Base-by-base conservation (phyloP, 805 yeast species). In the Nakazawaea ishiwadae region DNA sequence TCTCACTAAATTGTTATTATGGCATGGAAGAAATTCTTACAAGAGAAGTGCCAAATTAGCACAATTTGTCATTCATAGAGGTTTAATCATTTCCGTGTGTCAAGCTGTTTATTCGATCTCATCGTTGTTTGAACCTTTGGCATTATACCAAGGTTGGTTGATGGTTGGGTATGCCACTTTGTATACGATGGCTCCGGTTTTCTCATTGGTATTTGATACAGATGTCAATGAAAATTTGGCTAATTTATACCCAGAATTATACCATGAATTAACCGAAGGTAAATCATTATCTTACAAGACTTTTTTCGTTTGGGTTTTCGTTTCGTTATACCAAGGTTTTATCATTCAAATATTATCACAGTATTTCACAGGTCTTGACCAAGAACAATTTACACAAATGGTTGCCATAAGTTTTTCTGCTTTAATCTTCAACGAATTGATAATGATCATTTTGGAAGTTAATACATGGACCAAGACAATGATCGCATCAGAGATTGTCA, bases 11-110 rank as follows among this genome's bases (percentile, higher is more conserved):
- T 70, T 93, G 39, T 63, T 95, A 33, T 71, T 93, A 39, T 93
- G 99, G 99, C 99, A 93, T 60, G 99, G 99, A 7, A 76, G 99
- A 58, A 93, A 95, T 62, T 87, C 96, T 3, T 93, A 93, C 65
- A 93, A 95, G 60, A 72, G 98, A 53, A 85, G 96, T 31, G 96
- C 99, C 1, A 93, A 93, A 60, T 68, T 93, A 46, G 86, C 96
- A 1, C 99, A 93, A 59, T 91, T 93, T 66, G 89, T 93, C 35
- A 93, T 93, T 56, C 99, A 93, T 59, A 80, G 99, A 58, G 99
- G 99, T 23, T 70, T 93, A 39, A 74, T 93, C 32, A 91, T 93
- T 39, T 86, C 96, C 3, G 90, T 91, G 4, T 91, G 96, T 40
- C 99, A 93, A 62, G 95, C 96, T 1, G 89, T 93, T 12, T 93